Conservation (phyloP, 2,329 filamentous ascomycete genomes). For the Domatiomyces globalis region DNA sequence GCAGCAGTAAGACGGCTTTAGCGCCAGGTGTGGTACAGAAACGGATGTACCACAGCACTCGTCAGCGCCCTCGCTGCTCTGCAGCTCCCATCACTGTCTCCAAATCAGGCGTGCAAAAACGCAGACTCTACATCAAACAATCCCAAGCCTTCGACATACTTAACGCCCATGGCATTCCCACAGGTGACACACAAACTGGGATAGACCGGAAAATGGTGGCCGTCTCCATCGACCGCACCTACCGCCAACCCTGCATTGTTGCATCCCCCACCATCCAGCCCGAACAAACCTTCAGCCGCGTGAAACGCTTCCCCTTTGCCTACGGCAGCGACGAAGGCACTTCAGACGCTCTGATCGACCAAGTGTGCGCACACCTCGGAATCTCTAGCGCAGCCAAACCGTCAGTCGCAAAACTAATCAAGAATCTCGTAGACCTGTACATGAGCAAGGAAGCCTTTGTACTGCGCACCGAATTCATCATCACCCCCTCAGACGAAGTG, state of each 20-base stretch:
- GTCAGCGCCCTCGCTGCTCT: conserved; percentile 18
- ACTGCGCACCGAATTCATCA: conserved; percentile 38
- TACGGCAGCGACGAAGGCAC: conserved; percentile 38
- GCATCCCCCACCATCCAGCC: conserved; percentile 40
- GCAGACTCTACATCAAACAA: conserved; percentile 42
- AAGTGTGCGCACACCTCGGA: conserved; percentile 36
- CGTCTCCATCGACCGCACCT: conserved; percentile 51
- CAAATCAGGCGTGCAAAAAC: conserved; percentile 25
- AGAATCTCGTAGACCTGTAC: conserved; percentile 45
- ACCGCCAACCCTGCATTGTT: conserved; percentile 49
- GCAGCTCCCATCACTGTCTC: background rate
- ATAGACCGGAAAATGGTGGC: conserved; percentile 40
- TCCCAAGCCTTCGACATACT: conserved; percentile 44
- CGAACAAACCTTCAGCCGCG: conserved; percentile 28
- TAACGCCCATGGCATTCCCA: conserved; percentile 34
- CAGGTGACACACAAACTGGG: conserved; percentile 25
- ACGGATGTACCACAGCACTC: conserved; percentile 39
- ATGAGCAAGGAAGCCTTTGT: conserved; percentile 51
- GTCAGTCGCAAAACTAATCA: conserved; percentile 37
- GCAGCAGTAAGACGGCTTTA: conserved; percentile 26
- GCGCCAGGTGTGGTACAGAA: conserved; percentile 27
- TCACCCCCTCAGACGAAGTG: conserved; percentile 27
- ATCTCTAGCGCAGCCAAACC: conserved; percentile 35
- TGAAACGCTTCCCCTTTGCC: conserved; percentile 47
- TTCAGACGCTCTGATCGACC: conserved; percentile 30